Percentiles rank a stretch among this genome's conserved stretches.
Conservation (phyloP, 306 rosid genomes). For the Glycine tomentella region DNA sequence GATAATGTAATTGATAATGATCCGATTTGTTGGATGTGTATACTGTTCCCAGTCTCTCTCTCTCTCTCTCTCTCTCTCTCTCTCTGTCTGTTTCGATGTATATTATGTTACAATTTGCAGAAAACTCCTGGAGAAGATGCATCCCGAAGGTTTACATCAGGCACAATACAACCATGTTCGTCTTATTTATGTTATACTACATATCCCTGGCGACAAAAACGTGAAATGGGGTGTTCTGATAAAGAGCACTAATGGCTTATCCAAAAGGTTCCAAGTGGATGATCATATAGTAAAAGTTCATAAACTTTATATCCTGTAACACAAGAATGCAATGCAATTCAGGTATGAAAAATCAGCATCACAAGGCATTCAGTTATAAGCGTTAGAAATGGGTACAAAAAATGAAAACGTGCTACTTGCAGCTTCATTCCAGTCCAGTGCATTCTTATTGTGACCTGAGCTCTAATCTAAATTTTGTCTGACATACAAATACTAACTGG, state of each 20-base stretch:
- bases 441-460: conserved; percentile 20
- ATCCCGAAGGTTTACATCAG: conserved; percentile 35
- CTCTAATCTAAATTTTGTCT: neutral
- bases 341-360: conserved; percentile 29
- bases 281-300: neutral
- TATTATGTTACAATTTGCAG: conserved; percentile 26
- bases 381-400: neutral
- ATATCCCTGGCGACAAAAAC: neutral
- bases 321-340: neutral
- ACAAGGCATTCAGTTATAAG: conserved; percentile 25
- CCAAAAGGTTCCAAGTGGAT: conserved; percentile 2
- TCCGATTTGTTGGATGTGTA: conserved; percentile 13
- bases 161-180: neutral
- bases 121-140: conserved; percentile 19
- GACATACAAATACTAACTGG: neutral
- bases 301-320: neutral
- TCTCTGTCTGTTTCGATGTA: conserved; percentile 26
- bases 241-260: neutral
- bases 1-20: neutral
- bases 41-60: conserved; percentile 41
- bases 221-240: neutral
- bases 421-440: conserved; percentile 20
- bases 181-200: neutral
- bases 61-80: too few species aligned
- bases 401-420: conserved; percentile 16